Conservation (phyloP, 2,329 filamentous ascomycete species). For the Teratosphaeria zuluensis region DNA sequence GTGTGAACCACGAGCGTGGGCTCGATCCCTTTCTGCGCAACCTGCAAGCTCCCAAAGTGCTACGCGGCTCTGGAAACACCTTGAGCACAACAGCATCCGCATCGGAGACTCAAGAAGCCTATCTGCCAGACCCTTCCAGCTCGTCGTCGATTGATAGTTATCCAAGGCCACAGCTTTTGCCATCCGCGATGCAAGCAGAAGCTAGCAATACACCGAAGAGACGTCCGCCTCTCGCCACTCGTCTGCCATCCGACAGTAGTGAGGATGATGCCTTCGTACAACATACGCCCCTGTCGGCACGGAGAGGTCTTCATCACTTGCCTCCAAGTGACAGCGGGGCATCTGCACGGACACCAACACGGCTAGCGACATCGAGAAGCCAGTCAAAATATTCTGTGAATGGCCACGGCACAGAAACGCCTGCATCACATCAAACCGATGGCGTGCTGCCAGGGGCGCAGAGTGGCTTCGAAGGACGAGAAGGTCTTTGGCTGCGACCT, state of each 20-base stretch:
- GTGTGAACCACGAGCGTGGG: constrained; percentile 31
- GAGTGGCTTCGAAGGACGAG: constrained; percentile 21
- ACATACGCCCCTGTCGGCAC: constrained; percentile 8
- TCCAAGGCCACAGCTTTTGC: constrained; percentile 17
- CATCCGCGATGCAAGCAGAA: constrained; percentile 17
- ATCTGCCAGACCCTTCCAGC: constrained; percentile 10
- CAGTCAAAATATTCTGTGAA: constrained; percentile 2
- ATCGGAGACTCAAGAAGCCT: constrained; percentile 5
- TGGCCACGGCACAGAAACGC: constrained; percentile 8
- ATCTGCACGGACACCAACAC: constrained; percentile 5
- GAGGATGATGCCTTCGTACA: constrained; percentile 13
- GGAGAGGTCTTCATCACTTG: constrained; percentile 11
- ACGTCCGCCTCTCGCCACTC: constrained; percentile 7
- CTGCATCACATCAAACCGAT: constrained; percentile 9
- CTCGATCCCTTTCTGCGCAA: constrained; percentile 39
- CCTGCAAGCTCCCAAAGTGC: constrained; percentile 33
- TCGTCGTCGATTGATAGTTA: constrained; percentile 13
- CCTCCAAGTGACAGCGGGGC: constrained; percentile 8
- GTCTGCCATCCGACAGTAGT: constrained; percentile 14
- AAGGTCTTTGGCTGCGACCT: constrained; percentile 28
- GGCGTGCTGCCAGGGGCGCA: constrained; percentile 5
- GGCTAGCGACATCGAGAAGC: constrained; percentile 7
- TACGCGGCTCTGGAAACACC: constrained; percentile 36
- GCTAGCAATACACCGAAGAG: constrained; percentile 6
- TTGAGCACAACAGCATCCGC: constrained; percentile 14